A percentile compares a stretch with the other conserved stretches of the same genome.
These are phyloP conservation scores for Neofusicoccum parvum DNA, from an alignment of 2,329 filamentous ascomycete genomes.

Conservation along the genomic window DNA sequence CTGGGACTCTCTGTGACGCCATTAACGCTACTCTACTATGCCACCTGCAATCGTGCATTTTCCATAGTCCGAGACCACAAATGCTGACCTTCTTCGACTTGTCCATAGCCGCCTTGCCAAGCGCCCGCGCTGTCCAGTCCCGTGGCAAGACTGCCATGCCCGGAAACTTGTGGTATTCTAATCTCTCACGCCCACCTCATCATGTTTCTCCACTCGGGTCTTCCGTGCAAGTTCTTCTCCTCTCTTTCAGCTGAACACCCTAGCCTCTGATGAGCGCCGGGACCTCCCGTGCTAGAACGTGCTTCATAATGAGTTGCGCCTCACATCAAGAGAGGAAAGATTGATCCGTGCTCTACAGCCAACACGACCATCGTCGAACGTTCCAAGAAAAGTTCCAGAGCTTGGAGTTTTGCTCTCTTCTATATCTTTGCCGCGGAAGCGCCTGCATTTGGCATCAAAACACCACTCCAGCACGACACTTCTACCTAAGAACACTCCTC, in stretches of 20 bases:
- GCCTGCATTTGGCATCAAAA: background rate
- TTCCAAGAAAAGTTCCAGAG: background rate
- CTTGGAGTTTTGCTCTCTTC: background rate
- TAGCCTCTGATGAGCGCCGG: background rate
- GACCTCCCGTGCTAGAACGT: background rate
- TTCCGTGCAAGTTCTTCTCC: background rate
- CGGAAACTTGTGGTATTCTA: background rate
- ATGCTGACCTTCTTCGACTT: background rate
- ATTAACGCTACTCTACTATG: background rate
- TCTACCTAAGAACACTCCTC: background rate
- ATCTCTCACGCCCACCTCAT: slow-evolving; percentile 9
- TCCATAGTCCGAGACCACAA: background rate
- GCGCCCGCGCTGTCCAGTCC: background rate
- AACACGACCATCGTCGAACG: background rate
- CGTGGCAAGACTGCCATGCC: background rate
- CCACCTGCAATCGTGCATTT: background rate
- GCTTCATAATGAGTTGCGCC: background rate
- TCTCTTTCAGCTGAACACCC: background rate
- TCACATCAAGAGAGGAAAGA: background rate
- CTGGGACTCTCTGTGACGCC: background rate
- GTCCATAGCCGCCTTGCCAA: background rate
- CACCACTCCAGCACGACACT: background rate
- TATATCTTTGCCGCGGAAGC: background rate
- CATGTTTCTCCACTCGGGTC: slow-evolving; percentile 4
- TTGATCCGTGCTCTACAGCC: slow-evolving; percentile 10